Evolutionary conservation across 768 basidiomycete species (phyloP), one percentile per base, ranked within the genome.

Genomic region (Collybia sordida): DNA sequence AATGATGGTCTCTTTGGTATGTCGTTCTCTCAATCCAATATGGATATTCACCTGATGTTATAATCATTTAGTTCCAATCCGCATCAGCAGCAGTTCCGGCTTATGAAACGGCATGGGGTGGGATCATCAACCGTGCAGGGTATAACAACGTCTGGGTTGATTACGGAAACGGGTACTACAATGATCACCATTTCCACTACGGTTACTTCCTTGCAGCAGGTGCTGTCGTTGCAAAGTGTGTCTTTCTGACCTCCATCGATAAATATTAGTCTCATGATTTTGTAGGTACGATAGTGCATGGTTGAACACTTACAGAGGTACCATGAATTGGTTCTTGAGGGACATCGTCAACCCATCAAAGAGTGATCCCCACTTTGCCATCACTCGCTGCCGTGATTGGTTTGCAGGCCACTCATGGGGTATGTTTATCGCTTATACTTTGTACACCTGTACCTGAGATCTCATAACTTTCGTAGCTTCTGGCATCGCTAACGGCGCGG

Each of bases 401-500:
- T 70, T 69, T 47, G 65, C 67, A 14, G 69, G 69, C 1, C 69
- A 70, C 53, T 70, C 69, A 0, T 70, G 69, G 69, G 67, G 65
- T 67, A 55, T 5, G 58, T 31, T 9, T 49, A 8, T 11, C 47
- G 37, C 12, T 19, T 51, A 24, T 22, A 46, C 18, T 35, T 4
- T 18, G 8, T 31, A 3, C 48, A 17, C 23, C n/a, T 12, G 14
- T 14, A 15, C n/a, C n/a, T n/a, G n/a, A n/a, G n/a, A n/a, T 6
- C 31, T 31, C 9, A 31, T 31, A 14, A 19, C 9, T 35, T 7
- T 15, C 19, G 21, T 41, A 69, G 67, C 68, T 23, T 70, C 67
- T 11, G 69, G 69, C 17, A 64, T 70, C 12, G 65, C 67, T 21
- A 65, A 65, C 38, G 66, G 66, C 24, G 69, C 60, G 2, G 67